phyloP scores from a whole-genome alignment of 2,329 filamentous ascomycete species.

The Diaporthe vaccinii region DNA sequence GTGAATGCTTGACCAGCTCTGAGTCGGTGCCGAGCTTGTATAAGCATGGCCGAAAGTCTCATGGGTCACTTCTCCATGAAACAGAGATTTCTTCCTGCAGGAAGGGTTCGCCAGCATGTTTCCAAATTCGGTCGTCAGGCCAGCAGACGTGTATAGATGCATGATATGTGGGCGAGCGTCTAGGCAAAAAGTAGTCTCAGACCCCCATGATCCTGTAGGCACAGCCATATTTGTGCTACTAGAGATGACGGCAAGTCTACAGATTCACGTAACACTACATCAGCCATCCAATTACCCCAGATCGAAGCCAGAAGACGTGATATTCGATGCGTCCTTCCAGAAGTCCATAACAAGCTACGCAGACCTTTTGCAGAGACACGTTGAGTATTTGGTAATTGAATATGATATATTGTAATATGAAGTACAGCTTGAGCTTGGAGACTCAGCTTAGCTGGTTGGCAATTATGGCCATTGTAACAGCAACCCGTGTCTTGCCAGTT shows the following conservation, averaged over 20 bases:
- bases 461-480: conserved; percentile 3
- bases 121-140: neutral
- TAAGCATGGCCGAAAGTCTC: neutral
- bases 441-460: conserved; percentile 16
- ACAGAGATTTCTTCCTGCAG: neutral
- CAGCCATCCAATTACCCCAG: neutral
- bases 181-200: neutral
- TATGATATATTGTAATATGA: conserved; percentile 13
- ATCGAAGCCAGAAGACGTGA: neutral
- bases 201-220: neutral
- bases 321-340: neutral
- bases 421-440: conserved; percentile 8
- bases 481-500: conserved; percentile 12
- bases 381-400: neutral
- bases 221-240: neutral
- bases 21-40: neutral
- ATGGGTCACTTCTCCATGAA: no score
- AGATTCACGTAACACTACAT: neutral
- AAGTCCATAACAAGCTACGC: neutral
- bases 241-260: neutral
- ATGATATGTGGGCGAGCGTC: neutral
- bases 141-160: neutral
- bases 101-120: neutral
- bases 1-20: neutral
- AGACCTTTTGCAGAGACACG: neutral